Conservation (phyloP, 345 rosid genomes). For the Hibiscus trionum region DNA sequence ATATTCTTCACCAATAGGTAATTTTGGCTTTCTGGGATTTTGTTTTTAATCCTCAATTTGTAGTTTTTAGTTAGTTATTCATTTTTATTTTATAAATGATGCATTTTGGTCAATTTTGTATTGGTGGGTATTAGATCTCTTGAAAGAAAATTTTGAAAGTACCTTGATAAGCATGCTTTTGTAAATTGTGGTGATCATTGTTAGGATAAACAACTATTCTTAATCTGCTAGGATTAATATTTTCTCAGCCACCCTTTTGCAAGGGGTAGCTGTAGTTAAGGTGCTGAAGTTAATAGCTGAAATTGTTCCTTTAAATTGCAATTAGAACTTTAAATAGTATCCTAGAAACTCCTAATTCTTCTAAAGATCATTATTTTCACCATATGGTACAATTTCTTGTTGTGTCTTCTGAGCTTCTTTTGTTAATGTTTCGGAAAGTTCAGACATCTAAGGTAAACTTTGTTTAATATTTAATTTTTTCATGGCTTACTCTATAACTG, state of each 20-base stretch:
- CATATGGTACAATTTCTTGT: neutral
- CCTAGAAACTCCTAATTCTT: neutral
- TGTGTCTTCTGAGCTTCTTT: neutral
- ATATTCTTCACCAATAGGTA: slow-evolving; percentile 81
- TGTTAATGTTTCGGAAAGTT: neutral
- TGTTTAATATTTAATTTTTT: neutral
- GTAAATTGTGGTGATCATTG: neutral
- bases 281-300: neutral
- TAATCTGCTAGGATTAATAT: neutral
- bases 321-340: neutral
- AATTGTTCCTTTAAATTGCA: neutral
- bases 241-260: no score
- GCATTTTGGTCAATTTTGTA: no score
- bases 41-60: neutral
- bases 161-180: neutral
- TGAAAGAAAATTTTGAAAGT: neutral
- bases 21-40: slow-evolving; percentile 5
- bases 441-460: neutral
- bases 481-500: neutral
- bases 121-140: no score
- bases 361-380: neutral
- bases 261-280: no score
- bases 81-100: no score
- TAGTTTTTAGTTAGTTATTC: neutral
- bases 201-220: neutral